A percentile compares a stretch with the other conserved stretches of the same genome.
Evolutionary conservation across 306 rosid genomes (phyloP).

Genomic region (Gastrolobium villosum): DNA sequence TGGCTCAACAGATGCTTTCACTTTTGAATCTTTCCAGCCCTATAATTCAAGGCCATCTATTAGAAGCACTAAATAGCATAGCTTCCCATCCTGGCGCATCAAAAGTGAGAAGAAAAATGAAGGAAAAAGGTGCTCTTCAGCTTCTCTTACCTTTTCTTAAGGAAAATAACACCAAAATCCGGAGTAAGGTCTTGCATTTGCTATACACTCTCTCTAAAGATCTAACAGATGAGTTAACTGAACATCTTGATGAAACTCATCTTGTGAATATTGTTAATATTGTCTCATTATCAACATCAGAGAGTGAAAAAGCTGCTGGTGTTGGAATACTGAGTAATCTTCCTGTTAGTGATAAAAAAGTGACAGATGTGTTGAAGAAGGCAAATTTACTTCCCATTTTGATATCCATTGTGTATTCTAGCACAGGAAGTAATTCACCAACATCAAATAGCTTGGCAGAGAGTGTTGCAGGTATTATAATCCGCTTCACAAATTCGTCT

Average conservation of each 20-base stretch:
- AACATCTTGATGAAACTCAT: slow-evolving; percentile 73
- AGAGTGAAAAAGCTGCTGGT: slow-evolving; percentile 70
- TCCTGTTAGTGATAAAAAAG: slow-evolving; percentile 71
- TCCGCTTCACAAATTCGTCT: slow-evolving; percentile 78
- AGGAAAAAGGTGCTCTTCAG: slow-evolving; percentile 80
- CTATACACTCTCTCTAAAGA: slow-evolving; percentile 79
- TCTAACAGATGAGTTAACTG: slow-evolving; percentile 71
- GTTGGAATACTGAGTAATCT: slow-evolving; percentile 79
- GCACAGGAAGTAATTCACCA: slow-evolving; percentile 52
- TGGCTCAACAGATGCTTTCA: slow-evolving; percentile 87
- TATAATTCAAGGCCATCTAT: slow-evolving; percentile 72
- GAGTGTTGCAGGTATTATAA: slow-evolving; percentile 59
- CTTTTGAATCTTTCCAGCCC: slow-evolving; percentile 91
- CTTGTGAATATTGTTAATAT: slow-evolving; percentile 58
- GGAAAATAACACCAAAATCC: slow-evolving; percentile 66
- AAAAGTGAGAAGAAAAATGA: slow-evolving; percentile 75
- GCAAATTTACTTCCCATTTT: slow-evolving; percentile 69
- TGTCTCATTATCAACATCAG: slow-evolving; percentile 62
- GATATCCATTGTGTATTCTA: slow-evolving; percentile 60
- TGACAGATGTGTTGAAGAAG: slow-evolving; percentile 67
- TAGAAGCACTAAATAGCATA: slow-evolving; percentile 85
- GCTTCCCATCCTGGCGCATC: slow-evolving; percentile 74
- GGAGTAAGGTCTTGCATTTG: slow-evolving; percentile 65
- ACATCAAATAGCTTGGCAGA: slow-evolving; percentile 54
- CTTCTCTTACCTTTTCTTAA: slow-evolving; percentile 77